Conservation (phyloP, 331 rosid species). For the Acacia pycnantha region DNA sequence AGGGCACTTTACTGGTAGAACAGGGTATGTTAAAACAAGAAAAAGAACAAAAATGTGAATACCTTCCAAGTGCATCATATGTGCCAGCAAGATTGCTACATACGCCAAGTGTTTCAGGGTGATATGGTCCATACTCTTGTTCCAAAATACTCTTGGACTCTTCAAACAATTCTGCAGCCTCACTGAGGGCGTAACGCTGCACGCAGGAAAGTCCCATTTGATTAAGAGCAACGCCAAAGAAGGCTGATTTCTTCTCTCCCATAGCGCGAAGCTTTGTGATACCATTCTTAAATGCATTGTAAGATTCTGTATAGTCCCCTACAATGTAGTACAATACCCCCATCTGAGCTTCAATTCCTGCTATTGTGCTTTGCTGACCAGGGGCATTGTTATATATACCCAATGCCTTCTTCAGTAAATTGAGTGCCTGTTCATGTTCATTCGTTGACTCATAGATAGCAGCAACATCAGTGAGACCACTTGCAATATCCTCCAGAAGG, state of each 20-base stretch:
- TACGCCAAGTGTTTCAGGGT: slow-evolving; percentile 88
- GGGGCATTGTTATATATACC: slow-evolving; percentile 61
- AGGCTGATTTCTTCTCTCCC: slow-evolving; percentile 86
- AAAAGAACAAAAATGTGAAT: neutral
- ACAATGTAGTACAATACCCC: slow-evolving; percentile 81
- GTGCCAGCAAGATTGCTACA: slow-evolving; percentile 92
- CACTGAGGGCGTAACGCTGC: slow-evolving; percentile 53
- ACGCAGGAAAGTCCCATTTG: slow-evolving; percentile 96
- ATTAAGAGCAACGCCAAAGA: slow-evolving; percentile 82
- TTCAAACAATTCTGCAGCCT: slow-evolving; percentile 75
- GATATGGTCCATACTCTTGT: slow-evolving; percentile 78
- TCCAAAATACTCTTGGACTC: slow-evolving; percentile 73
- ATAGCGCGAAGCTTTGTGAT: slow-evolving; percentile 69
- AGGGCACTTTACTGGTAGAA: neutral
- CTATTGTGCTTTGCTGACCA: slow-evolving; percentile 77
- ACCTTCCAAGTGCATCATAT: slow-evolving; percentile 94
- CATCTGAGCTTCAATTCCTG: slow-evolving; percentile 96
- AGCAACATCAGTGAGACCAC: slow-evolving; percentile 73
- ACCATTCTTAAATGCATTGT: slow-evolving; percentile 60
- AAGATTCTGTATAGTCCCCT: slow-evolving; percentile 69
- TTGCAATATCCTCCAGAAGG: slow-evolving; percentile 73
- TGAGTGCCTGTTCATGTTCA: slow-evolving; percentile 72
- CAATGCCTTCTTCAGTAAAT: slow-evolving; percentile 69
- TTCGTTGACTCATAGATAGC: slow-evolving; percentile 89
- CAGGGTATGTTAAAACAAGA: neutral